phyloP scores from a whole-genome alignment of 495 filamentous ascomycete genomes.

The Xylaria curta region DNA sequence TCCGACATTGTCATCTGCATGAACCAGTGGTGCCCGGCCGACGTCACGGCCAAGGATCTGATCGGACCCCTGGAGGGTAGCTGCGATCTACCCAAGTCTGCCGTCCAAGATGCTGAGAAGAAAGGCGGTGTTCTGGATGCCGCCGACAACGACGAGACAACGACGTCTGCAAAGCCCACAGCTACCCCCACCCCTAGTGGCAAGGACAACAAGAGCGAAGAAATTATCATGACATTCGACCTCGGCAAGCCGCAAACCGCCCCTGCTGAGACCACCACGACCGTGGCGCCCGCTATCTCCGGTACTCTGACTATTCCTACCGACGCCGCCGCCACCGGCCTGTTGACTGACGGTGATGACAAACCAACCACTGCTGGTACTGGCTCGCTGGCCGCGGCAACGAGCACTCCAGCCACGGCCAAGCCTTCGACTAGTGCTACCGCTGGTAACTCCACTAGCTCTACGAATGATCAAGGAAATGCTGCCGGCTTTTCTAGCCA shows the following conservation, averaged over 20 bases:
- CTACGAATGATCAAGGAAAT: slow-evolving; percentile 5
- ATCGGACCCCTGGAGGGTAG: slow-evolving; percentile 38
- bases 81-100: slow-evolving; percentile 38
- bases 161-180: slow-evolving; percentile 22
- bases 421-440: not conserved
- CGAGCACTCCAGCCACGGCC: not conserved
- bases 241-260: slow-evolving; percentile 14
- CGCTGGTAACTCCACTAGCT: not conserved
- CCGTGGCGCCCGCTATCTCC: slow-evolving; percentile 19
- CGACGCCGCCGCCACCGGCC: slow-evolving; percentile 19
- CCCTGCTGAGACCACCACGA: slow-evolving; percentile 1
- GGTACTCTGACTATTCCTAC: slow-evolving; percentile 12
- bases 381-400: slow-evolving; percentile 18
- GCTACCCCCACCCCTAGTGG: not conserved
- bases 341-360: slow-evolving; percentile 21
- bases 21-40: slow-evolving; percentile 42
- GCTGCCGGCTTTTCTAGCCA: slow-evolving; percentile 22
- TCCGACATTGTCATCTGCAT: slow-evolving; percentile 45
- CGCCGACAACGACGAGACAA: slow-evolving; percentile 19
- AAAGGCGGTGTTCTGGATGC: slow-evolving; percentile 31
- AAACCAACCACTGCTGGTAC: slow-evolving; percentile 1
- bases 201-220: slow-evolving; percentile 10
- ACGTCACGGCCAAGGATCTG: slow-evolving; percentile 37
- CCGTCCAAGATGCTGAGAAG: slow-evolving; percentile 33
- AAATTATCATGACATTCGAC: slow-evolving; percentile 17